phyloP scores from a whole-genome alignment of 148 eudicot species.

The Arctostaphylos glauca region DNA sequence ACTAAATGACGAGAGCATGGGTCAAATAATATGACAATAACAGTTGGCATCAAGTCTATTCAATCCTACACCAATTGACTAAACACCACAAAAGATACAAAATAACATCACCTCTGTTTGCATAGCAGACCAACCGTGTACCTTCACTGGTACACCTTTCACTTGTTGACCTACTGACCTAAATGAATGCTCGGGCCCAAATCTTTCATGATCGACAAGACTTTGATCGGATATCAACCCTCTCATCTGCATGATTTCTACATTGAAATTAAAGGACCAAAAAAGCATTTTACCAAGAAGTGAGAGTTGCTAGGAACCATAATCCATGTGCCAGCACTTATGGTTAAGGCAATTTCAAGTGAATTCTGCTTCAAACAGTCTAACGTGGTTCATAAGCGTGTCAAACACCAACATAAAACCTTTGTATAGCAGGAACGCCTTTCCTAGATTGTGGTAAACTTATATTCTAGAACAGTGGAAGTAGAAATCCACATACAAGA shows the following conservation, averaged over 20 bases:
- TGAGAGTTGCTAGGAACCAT: not conserved
- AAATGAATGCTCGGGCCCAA: constrained; percentile 32
- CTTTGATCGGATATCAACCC: constrained; percentile 25
- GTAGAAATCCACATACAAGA: not conserved
- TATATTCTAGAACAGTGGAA: not conserved
- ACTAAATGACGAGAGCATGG: not conserved
- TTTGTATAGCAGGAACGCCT: not conserved
- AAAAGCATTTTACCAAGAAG: constrained; percentile 1
- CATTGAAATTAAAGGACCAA: constrained; percentile 13
- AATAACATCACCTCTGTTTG: constrained; percentile 31
- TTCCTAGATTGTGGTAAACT: not conserved
- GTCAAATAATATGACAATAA: not conserved
- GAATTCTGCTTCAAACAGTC: too few species aligned
- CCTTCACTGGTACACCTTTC: constrained; percentile 37
- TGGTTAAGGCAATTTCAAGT: not conserved
- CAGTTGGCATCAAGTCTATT: too few species aligned
- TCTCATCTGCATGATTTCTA: too few species aligned
- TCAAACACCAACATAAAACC: not conserved
- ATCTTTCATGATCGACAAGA: constrained; percentile 34
- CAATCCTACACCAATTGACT: too few species aligned
- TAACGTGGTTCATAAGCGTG: too few species aligned
- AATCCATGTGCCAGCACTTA: too few species aligned
- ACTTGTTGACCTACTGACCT: constrained; percentile 30
- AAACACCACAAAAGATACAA: too few species aligned
- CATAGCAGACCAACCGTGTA: constrained; percentile 32